Conservation (phyloP, 75 land plant genomes). For the Pinus tabuliformis region DNA sequence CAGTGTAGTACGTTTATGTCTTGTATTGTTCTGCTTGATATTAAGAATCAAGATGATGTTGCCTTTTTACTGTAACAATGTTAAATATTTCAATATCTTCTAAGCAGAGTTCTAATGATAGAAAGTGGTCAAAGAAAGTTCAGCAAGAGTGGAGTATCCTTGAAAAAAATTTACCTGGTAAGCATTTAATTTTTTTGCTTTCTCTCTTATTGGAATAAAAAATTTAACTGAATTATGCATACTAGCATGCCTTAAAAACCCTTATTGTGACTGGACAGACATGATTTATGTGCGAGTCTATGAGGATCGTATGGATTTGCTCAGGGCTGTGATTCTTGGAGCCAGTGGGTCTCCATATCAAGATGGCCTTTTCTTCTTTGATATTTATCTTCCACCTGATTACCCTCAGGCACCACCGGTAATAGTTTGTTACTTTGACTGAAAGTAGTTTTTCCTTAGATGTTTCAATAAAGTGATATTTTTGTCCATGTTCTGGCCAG, state of each 20-base stretch:
- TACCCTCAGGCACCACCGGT: conserved; percentile 86
- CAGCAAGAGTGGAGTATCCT: conserved; percentile 97
- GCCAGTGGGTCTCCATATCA: conserved; percentile 94
- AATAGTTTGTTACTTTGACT: conserved; percentile 9
- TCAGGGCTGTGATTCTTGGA: conserved; percentile 86
- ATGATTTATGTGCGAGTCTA: conserved; percentile 79
- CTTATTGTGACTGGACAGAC: conserved; percentile 33
- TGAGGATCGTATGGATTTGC: conserved; percentile 87
- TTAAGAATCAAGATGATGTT: neutral
- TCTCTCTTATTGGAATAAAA: neutral
- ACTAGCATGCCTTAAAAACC: neutral
- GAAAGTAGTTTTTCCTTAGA: neutral
- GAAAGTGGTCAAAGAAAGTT: conserved; percentile 81
- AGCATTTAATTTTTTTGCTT: neutral
- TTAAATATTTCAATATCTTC: neutral
- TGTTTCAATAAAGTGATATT: neutral
- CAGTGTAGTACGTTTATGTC: neutral
- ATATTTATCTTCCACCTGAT: conserved; percentile 60
- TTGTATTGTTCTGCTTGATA: conserved; percentile 2
- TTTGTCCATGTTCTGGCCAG: neutral
- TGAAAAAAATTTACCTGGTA: conserved; percentile 91
- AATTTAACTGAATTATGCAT: neutral
- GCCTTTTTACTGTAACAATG: neutral
- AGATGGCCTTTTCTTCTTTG: conserved; percentile 94
- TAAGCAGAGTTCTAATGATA: conserved; percentile 54